phyloP scores from a whole-genome alignment of 179 eudicot genomes.

The Beta lomatogona region DNA sequence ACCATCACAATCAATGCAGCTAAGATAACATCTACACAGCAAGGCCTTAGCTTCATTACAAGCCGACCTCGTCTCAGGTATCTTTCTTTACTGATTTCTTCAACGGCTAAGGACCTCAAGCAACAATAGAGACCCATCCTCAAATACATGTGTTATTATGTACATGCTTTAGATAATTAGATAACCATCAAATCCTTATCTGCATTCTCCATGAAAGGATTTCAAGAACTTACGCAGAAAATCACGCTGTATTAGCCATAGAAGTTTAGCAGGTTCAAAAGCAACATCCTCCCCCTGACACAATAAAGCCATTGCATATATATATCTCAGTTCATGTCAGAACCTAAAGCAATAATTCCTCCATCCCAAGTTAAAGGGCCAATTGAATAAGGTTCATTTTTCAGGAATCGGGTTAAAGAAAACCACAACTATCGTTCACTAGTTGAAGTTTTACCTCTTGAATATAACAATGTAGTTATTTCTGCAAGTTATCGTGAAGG shows the following conservation, averaged over 20 bases:
- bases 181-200: not conserved
- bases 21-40: not conserved
- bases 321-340: not conserved
- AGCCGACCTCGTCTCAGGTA: not conserved
- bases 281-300: slow-evolving; percentile 94
- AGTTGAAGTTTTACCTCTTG: too few species aligned
- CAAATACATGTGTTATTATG: not conserved
- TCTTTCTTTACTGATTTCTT: not conserved
- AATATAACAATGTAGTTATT: too few species aligned
- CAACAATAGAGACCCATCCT: not conserved
- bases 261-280: slow-evolving; percentile 93
- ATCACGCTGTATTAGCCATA: slow-evolving; percentile 99
- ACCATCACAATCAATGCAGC: not conserved
- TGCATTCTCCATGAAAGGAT: not conserved
- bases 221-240: slow-evolving; percentile 73
- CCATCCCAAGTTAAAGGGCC: not conserved
- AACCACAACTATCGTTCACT: too few species aligned
- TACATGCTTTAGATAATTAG: not conserved
- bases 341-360: not conserved
- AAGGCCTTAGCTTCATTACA: not conserved
- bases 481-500: too few species aligned
- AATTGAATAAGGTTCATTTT: too few species aligned
- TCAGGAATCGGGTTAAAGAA: too few species aligned
- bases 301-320: not conserved
- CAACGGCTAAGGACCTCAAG: not conserved